These are phyloP conservation scores for Pythium sukuiense DNA, from an alignment of 352 stramenopile genomes.

Conservation along the genomic window DNA sequence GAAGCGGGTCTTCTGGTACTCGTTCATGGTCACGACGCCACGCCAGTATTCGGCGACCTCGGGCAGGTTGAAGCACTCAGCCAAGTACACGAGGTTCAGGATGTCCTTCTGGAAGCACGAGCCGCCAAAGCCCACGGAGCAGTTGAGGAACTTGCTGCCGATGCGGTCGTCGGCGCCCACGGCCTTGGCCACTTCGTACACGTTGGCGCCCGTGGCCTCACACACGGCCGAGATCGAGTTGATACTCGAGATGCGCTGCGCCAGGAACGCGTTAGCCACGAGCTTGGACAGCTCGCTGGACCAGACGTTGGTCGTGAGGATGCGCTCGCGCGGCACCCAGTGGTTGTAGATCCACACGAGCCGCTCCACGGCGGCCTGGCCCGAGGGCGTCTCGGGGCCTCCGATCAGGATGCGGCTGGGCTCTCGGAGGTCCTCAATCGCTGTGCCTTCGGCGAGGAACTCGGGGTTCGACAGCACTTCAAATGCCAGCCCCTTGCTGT, in stretches of 20 bases:
- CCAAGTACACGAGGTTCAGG: conserved; percentile 99
- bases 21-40: conserved; percentile 99
- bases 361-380: conserved; percentile 86
- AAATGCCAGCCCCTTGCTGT: conserved; percentile 93
- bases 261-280: conserved; percentile 99
- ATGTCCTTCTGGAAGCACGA: conserved; percentile 99
- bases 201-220: conserved; percentile 97
- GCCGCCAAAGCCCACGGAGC: conserved; percentile 98
- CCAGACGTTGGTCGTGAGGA: conserved; percentile 99
- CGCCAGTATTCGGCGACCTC: conserved; percentile 99
- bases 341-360: conserved; percentile 97
- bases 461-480: conserved; percentile 99
- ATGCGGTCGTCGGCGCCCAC: conserved; percentile 98
- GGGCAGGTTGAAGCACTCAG: conserved; percentile 96
- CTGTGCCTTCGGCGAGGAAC: conserved; percentile 99
- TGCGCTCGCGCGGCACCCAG: conserved; percentile 94
- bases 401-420: conserved; percentile 98
- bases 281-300: conserved; percentile 99
- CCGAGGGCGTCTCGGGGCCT: conserved; percentile 91
- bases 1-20: conserved; percentile 99
- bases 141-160: conserved; percentile 97
- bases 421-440: conserved; percentile 94
- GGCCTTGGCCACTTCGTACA: conserved; percentile 96
- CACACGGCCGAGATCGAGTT: conserved; percentile 99
- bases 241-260: conserved; percentile 99